phyloP scores from a whole-genome alignment of 441 rosid genomes.

The Pelargonium myrrhifolium region DNA sequence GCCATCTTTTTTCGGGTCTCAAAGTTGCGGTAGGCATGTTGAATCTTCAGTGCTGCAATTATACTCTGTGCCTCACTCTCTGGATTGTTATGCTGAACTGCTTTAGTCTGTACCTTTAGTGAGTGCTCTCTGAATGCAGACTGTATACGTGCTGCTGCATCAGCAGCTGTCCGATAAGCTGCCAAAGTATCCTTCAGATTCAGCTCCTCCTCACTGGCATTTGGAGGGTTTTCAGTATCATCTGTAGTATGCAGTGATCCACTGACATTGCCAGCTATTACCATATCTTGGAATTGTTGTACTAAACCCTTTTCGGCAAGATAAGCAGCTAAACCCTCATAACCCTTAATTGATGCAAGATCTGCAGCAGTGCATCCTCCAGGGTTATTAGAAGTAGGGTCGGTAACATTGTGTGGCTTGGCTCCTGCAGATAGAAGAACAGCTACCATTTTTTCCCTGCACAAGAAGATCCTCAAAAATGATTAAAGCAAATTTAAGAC shows the following conservation, averaged over 20 bases:
- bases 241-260: slow-evolving; percentile 51
- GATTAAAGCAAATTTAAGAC: neutral
- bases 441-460: slow-evolving; percentile 96
- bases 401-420: slow-evolving; percentile 85
- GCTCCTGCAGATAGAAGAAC: slow-evolving; percentile 88
- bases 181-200: slow-evolving; percentile 71
- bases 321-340: slow-evolving; percentile 81
- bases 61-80: slow-evolving; percentile 72
- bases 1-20: slow-evolving; percentile 61
- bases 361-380: slow-evolving; percentile 84
- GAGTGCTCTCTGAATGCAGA: slow-evolving; percentile 80
- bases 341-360: slow-evolving; percentile 68
- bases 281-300: slow-evolving; percentile 75
- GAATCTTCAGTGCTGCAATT: slow-evolving; percentile 89
- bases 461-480: slow-evolving; percentile 16
- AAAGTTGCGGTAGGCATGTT: slow-evolving; percentile 73
- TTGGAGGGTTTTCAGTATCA: slow-evolving; percentile 28
- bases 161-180: slow-evolving; percentile 83
- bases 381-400: slow-evolving; percentile 63
- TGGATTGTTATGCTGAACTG: slow-evolving; percentile 39
- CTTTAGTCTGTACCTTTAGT: slow-evolving; percentile 48
- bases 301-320: slow-evolving; percentile 82
- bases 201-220: slow-evolving; percentile 55
- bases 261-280: slow-evolving; percentile 74
- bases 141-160: slow-evolving; percentile 91